A percentile compares a stretch with the other conserved stretches of the same genome.
These are phyloP conservation scores for Bacterosira constricta DNA, from an alignment of 108 stramenopile genomes.

Conservation along the genomic window DNA sequence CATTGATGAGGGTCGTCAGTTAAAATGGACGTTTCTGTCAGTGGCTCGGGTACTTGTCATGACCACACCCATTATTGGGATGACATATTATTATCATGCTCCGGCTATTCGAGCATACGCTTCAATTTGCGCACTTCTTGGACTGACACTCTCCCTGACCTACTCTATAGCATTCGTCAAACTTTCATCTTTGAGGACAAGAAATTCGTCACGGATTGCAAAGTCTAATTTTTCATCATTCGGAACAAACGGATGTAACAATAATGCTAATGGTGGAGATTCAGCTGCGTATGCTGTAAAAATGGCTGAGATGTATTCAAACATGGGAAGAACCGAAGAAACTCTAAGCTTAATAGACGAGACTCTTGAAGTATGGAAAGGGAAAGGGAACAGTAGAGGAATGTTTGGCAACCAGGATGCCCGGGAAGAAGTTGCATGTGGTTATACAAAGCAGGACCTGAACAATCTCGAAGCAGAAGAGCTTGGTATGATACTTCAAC, in stretches of 20 bases:
- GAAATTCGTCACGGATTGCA: neutral
- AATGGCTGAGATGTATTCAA: slow-evolving; percentile 45
- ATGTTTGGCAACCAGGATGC: slow-evolving; percentile 9
- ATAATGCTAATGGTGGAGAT: slow-evolving; percentile 5
- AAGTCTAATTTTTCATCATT: neutral
- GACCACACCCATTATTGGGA: slow-evolving; percentile 15
- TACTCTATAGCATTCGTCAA: slow-evolving; percentile 29
- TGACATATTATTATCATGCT: slow-evolving; percentile 10
- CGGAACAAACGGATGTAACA: neutral
- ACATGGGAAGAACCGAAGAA: slow-evolving; percentile 32
- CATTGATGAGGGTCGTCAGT: slow-evolving; percentile 20
- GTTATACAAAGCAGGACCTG: slow-evolving; percentile 33
- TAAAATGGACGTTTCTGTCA: neutral
- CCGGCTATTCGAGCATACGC: slow-evolving; percentile 15
- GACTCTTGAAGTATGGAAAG: slow-evolving; percentile 22
- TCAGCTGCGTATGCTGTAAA: slow-evolving; percentile 35
- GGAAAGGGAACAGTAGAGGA: neutral
- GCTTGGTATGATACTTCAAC: slow-evolving; percentile 33
- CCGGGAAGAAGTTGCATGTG: slow-evolving; percentile 28
- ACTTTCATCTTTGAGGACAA: neutral
- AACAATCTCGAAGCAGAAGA: slow-evolving; percentile 28
- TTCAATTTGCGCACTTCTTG: slow-evolving; percentile 18
- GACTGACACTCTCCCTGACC: slow-evolving; percentile 9
- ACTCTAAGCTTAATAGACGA: slow-evolving; percentile 30
- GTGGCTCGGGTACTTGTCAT: slow-evolving; percentile 10